Evolutionary conservation across 805 yeast species (phyloP), one percentile per base, ranked within the genome.

Genomic region (Grigorovia yakushimaensis): DNA sequence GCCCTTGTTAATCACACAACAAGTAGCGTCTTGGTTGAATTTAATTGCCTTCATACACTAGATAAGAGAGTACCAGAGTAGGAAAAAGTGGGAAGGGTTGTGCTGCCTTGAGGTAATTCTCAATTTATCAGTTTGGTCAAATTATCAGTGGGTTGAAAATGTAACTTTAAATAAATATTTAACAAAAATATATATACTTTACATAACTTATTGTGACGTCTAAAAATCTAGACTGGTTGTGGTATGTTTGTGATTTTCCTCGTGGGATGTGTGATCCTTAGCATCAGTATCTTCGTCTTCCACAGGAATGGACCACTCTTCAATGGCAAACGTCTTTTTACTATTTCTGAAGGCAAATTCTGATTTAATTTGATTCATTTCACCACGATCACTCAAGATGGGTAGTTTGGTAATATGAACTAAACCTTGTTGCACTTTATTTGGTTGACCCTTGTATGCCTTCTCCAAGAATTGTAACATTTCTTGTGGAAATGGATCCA

Each of bases 281-380:
- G 38, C 40, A 18, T 18, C 44, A 33, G 48, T 36, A 15, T 30
- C 47, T 4, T 19, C 47, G 5, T 24, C 75, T 48, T 88, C 96
- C 2, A 91, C 95, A 0, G 98, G 98, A 44, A 93, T 93, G n/a
- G 95, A 87, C 95, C 96, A 93, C 58, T 82, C 87, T 54, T 86
- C 91, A 46, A 93, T 82, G 58, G 86, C 96, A 60, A 91, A 88
- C 56, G 76, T 80, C 63, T 80, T 79, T 52, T 84, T 76, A 13
- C 96, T 91, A 54, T 88, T 86, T 59, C 82, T 81, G 68, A 89
- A 91, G 5, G 95, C 88, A 63, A 77, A 82, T 65, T 89, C 97
- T 49, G 84, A 82, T 49, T 73, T 72, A 48, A 79, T 76, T 1
- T 79, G 75, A 53, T 78, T 77, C 96, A 88, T 89, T 55, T 78